These are phyloP conservation scores for Pyropia yezoensis DNA, from an alignment of 23 red algal genomes.

Conservation along the genomic window DNA sequence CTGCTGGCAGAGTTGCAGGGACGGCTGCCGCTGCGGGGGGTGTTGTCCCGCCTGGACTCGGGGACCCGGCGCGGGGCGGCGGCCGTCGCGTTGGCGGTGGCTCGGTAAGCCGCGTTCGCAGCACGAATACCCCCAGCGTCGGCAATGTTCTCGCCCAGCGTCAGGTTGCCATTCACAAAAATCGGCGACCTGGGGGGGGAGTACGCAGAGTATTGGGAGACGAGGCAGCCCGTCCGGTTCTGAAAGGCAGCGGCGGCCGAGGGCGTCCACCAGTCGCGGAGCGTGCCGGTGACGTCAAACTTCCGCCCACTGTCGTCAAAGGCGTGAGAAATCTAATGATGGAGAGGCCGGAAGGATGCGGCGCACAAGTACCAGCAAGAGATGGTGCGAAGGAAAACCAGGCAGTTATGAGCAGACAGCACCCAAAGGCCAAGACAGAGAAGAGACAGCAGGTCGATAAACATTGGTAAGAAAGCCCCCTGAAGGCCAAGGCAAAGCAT, in stretches of 20 bases:
- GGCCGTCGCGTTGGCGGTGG: slow-evolving; percentile 37
- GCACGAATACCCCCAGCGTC: slow-evolving; percentile 67
- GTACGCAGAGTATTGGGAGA: slow-evolving; percentile 50
- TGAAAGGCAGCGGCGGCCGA: slow-evolving; percentile 22
- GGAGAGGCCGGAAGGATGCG: too few species aligned
- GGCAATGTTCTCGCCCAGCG: slow-evolving; percentile 42
- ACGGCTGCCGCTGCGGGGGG: slow-evolving; percentile 40
- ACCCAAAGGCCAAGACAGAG: too few species aligned
- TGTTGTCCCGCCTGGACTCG: too few species aligned
- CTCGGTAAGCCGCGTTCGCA: slow-evolving; percentile 49
- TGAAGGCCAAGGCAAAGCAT: too few species aligned
- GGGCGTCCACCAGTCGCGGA: slow-evolving; percentile 40
- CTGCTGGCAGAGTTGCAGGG: slow-evolving; percentile 64
- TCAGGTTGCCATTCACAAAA: slow-evolving; percentile 58
- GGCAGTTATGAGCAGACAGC: too few species aligned
- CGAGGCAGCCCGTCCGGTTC: slow-evolving; percentile 44
- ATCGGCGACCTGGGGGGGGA: slow-evolving; percentile 31
- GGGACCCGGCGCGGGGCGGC: too few species aligned
- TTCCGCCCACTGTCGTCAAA: slow-evolving; percentile 70
- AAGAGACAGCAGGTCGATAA: too few species aligned
- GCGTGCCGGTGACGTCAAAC: slow-evolving; percentile 32
- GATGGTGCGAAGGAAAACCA: too few species aligned
- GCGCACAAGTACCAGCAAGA: too few species aligned
- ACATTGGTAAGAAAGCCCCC: too few species aligned
- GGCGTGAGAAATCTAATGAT: slow-evolving; percentile 55